A percentile compares a stretch with the other conserved stretches of the same genome.
Evolutionary conservation across 352 stramenopile species (phyloP).

Genomic region (Pythium phragmitis): DNA sequence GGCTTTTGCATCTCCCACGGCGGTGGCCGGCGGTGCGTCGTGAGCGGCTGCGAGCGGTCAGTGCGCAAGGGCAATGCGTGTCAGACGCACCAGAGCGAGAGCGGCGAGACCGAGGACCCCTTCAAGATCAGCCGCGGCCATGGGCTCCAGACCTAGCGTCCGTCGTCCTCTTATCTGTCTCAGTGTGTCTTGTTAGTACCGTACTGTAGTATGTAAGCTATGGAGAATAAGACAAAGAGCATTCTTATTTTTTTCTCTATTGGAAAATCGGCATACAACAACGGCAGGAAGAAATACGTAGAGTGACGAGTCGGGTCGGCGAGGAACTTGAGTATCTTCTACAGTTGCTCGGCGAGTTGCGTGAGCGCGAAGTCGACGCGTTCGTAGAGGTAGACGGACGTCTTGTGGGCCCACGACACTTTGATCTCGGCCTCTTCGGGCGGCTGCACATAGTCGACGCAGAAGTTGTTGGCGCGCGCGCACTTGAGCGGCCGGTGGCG

Average conservation of each 20-base stretch:
- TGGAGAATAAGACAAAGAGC: not conserved
- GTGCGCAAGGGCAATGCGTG: conserved; percentile 79
- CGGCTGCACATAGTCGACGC: conserved; percentile 69
- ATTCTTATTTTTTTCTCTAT: conserved; percentile 1
- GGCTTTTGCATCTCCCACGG: conserved; percentile 82
- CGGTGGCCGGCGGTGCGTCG: conserved; percentile 66
- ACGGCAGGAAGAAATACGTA: not conserved
- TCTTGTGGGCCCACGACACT: conserved; percentile 81
- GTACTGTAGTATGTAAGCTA: not conserved
- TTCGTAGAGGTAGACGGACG: conserved; percentile 75
- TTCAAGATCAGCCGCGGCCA: conserved; percentile 49
- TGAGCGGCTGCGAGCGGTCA: conserved; percentile 52
- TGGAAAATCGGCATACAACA: not conserved
- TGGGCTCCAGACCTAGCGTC: not conserved
- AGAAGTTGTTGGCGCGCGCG: conserved; percentile 48
- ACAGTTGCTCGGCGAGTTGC: conserved; percentile 39
- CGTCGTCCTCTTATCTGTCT: not conserved
- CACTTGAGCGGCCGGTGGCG: conserved; percentile 71
- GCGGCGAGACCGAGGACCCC: conserved; percentile 27
- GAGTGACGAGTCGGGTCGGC: not conserved
- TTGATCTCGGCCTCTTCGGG: conserved; percentile 64
- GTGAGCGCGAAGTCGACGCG: conserved; percentile 44
- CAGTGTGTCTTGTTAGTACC: not conserved
- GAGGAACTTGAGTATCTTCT: not conserved
- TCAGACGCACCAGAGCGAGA: conserved; percentile 51